phyloP scores from a whole-genome alignment of 805 yeast species.

The Barnettozyma sucrosica region DNA sequence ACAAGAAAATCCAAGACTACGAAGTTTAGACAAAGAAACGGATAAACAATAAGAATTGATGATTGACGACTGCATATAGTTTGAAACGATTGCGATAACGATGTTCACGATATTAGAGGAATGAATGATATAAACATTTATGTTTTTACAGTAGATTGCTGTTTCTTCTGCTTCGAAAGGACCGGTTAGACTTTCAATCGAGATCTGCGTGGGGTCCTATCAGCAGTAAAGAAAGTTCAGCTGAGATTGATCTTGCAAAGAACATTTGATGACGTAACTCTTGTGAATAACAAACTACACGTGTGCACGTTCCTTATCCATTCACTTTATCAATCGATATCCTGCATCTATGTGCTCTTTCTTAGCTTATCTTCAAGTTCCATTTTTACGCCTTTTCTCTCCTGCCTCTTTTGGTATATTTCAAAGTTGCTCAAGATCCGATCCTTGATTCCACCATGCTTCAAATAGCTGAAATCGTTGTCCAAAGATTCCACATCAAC shows the following conservation, averaged over 20 bases:
- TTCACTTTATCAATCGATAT: too few relatives aligned
- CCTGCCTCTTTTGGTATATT: constrained; percentile 80
- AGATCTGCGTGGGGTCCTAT: neutral
- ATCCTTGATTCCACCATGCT: constrained; percentile 63
- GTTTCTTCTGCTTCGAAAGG: neutral
- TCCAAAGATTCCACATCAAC: constrained; percentile 30
- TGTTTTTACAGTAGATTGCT: neutral
- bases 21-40: constrained; percentile 2
- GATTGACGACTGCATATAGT: neutral
- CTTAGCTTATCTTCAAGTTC: constrained; percentile 37
- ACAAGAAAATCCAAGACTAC: constrained; percentile 16
- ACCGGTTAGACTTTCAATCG: too few relatives aligned
- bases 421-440: constrained; percentile 66
- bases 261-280: too few relatives aligned
- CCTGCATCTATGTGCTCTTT: constrained; percentile 1
- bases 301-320: too few relatives aligned
- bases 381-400: constrained; percentile 77
- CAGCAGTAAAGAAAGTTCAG: neutral
- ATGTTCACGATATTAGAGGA: constrained; percentile 3
- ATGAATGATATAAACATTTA: neutral
- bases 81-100: constrained; percentile 1
- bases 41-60: neutral
- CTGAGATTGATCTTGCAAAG: too few relatives aligned
- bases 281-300: too few relatives aligned
- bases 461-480: constrained; percentile 60